These are phyloP conservation scores for Trichophyton mentagrophytes DNA, from an alignment of 2,329 filamentous ascomycete species.

Conservation along the genomic window DNA sequence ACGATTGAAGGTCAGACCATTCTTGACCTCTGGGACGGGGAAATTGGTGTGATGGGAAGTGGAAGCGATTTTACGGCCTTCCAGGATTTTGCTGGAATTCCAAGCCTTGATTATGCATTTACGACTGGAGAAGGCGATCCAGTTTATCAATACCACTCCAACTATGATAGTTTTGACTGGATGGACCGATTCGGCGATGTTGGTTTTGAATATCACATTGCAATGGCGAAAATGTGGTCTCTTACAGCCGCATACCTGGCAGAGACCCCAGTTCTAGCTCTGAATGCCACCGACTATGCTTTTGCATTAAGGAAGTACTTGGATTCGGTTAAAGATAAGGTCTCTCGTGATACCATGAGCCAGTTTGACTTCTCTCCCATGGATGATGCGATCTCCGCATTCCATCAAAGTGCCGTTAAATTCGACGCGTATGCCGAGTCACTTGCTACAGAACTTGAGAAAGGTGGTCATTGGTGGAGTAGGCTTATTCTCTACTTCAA, in stretches of 20 bases:
- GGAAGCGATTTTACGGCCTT: slow-evolving; percentile 66
- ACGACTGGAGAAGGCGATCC: slow-evolving; percentile 30
- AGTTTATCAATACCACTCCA: slow-evolving; percentile 65
- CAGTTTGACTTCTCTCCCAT: slow-evolving; percentile 35
- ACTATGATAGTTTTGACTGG: slow-evolving; percentile 77
- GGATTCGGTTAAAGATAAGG: slow-evolving; percentile 17
- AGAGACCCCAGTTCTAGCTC: slow-evolving; percentile 49
- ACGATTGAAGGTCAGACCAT: slow-evolving; percentile 57
- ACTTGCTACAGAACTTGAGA: slow-evolving; percentile 37
- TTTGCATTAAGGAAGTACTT: slow-evolving; percentile 39
- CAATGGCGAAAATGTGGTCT: slow-evolving; percentile 54
- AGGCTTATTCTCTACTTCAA: slow-evolving; percentile 51
- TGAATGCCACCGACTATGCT: slow-evolving; percentile 55
- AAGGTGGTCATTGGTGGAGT: slow-evolving; percentile 43
- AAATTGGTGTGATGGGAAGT: slow-evolving; percentile 54
- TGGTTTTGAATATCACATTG: slow-evolving; percentile 45
- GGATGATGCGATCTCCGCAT: slow-evolving; percentile 36
- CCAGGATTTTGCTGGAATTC: slow-evolving; percentile 57
- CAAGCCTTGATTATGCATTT: slow-evolving; percentile 54
- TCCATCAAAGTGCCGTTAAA: slow-evolving; percentile 35
- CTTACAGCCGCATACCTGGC: slow-evolving; percentile 49
- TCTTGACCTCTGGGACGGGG: slow-evolving; percentile 51
- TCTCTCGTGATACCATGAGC: slow-evolving; percentile 12
- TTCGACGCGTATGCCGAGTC: slow-evolving; percentile 42
- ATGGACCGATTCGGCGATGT: slow-evolving; percentile 66